Evolutionary conservation across 371 early-diverging fungal species (phyloP), one percentile per base, ranked within the genome.

Genomic region (Conidiobolus incongruus): DNA sequence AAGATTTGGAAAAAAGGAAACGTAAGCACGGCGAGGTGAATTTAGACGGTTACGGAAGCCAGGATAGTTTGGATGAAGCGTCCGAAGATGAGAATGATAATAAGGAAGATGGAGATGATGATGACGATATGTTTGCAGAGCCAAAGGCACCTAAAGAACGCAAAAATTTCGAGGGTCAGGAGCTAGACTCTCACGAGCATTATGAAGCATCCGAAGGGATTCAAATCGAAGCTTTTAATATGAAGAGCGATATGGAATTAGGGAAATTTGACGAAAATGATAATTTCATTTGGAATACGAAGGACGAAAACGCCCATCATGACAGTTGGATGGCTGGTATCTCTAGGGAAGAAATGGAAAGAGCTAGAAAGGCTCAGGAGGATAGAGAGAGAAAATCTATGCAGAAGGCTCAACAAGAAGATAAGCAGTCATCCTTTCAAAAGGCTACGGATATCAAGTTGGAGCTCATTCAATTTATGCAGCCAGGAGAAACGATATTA

Each of bases 291-390:
- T 68, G 70, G 29, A 70, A 72, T 51, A 74, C 77, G 44, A 63
- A 65, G 21, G 92, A 91, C 49, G 81, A 82, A 8, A 70, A 82
- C 26, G 72, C 67, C 4, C 70, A 79, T 51, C 88, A 91, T 44
- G 92, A 91, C 52, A 63, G 60, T 43, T 91, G 92, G 92, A 67
- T 91, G 52, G 68, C 77, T 16, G 85, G 77, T 6, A 58, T 89
- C 10, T 68, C 81, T 0, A 62, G 66, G 20, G 62, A 60, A 20
- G 77, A 89, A n/a, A 89, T 91, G 38, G 56, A 65, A 35, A 54
- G 59, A 21, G 89, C 88, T 2, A 65, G 63, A 34, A 63, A 57
- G 16, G 89, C 88, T 1, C 72, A 73, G 16, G 71, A 69, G 22
- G 64, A 69, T 21, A 67, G 67, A 35, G 53, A 56, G 33, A 52